Conservation (phyloP, 805 yeast genomes). For the Zygosaccharomyces siamensis region DNA sequence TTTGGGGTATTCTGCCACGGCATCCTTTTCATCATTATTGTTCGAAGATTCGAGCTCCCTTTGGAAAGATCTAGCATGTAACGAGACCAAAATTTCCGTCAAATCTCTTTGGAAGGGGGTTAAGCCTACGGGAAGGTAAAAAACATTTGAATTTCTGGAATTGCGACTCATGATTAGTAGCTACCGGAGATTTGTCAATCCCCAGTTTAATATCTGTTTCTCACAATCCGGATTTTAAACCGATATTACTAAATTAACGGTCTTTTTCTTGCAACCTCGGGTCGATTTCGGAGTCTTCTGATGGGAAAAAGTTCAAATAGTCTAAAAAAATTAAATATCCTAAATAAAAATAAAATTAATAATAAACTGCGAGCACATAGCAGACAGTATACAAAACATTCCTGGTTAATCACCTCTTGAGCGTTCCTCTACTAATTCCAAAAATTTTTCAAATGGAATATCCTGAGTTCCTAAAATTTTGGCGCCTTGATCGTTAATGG, state of each 20-base stretch:
- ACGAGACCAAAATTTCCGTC: slow-evolving; percentile 39
- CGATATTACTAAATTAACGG: not conserved
- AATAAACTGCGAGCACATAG: no score
- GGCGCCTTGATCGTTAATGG: slow-evolving; percentile 3
- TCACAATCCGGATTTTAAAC: not conserved
- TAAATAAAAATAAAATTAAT: not conserved
- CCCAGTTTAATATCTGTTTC: not conserved
- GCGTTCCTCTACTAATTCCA: not conserved
- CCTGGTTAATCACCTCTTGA: not conserved
- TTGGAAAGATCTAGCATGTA: slow-evolving; percentile 38
- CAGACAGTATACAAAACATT: no score
- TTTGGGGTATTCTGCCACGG: slow-evolving; percentile 23
- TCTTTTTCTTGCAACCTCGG: not conserved
- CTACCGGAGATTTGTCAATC: not conserved
- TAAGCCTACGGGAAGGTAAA: slow-evolving; percentile 40
- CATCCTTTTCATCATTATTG: slow-evolving; percentile 2
- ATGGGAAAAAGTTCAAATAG: not conserved
- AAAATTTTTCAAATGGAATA: slow-evolving; percentile 5
- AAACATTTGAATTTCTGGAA: slow-evolving; percentile 9
- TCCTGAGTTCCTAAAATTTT: slow-evolving; percentile 16
- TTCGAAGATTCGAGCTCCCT: slow-evolving; percentile 16
- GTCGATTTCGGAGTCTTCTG: not conserved
- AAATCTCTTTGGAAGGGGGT: slow-evolving; percentile 43
- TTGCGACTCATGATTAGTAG: not conserved
- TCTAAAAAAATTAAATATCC: not conserved